phyloP scores from a whole-genome alignment of 495 filamentous ascomycete genomes.

The Penicillium fimorum region DNA sequence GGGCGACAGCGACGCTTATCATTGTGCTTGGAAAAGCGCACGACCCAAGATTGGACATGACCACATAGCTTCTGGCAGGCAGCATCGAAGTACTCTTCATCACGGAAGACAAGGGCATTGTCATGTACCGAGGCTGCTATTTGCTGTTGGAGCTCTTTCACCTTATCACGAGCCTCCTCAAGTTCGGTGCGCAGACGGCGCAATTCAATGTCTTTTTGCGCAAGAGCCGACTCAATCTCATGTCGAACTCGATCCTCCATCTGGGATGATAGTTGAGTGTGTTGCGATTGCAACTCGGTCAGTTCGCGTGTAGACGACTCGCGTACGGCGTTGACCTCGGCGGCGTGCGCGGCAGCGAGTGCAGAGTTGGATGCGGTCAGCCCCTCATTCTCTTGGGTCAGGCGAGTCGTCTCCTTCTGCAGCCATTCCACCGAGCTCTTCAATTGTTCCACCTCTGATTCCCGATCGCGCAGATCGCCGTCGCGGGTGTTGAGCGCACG shows the following conservation, averaged over 20 bases:
- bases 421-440: constrained; percentile 72
- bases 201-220: constrained; percentile 77
- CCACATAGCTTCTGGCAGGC: constrained; percentile 92
- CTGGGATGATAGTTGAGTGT: constrained; percentile 56
- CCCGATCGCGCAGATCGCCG: constrained; percentile 55
- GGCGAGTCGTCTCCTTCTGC: constrained; percentile 70
- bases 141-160: constrained; percentile 78
- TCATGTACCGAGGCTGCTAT: constrained; percentile 68
- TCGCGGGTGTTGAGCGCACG: constrained; percentile 57
- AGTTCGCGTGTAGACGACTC: constrained; percentile 58
- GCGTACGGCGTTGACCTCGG: constrained; percentile 57
- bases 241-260: constrained; percentile 62
- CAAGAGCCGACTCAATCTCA: constrained; percentile 58
- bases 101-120: constrained; percentile 74
- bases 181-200: constrained; percentile 73
- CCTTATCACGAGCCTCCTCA: constrained; percentile 71
- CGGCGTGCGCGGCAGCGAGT: constrained; percentile 62
- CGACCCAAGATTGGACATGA: constrained; percentile 92
- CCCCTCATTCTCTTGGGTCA: constrained; percentile 71
- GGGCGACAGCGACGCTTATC: constrained; percentile 80
- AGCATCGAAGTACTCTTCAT: constrained; percentile 91
- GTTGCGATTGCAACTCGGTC: constrained; percentile 58
- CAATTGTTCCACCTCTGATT: constrained; percentile 78
- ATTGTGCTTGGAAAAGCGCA: constrained; percentile 94
- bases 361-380: constrained; percentile 68